phyloP scores from a whole-genome alignment of 768 basidiomycete species.

The Crepidotus variabilis region DNA sequence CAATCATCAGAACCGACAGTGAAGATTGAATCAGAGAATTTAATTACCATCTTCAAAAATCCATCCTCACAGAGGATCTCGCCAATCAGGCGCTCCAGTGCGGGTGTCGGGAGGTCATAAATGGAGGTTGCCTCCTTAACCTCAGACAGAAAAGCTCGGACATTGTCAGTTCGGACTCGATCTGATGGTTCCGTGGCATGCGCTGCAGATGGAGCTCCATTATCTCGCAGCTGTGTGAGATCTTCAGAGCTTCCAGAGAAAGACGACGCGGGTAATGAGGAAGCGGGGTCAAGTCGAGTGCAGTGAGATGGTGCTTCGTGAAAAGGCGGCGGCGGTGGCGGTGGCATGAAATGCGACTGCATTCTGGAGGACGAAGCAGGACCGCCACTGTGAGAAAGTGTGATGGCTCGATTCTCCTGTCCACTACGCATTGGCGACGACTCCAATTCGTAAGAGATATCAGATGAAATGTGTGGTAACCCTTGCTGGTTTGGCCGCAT shows the following conservation, averaged over 20 bases:
- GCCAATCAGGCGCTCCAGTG: slow-evolving; percentile 55
- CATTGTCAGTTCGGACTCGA: neutral
- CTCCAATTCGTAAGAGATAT: neutral
- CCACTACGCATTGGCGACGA: neutral
- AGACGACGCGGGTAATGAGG: neutral
- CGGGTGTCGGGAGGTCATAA: slow-evolving; percentile 47
- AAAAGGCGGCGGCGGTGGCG: slow-evolving; percentile 1
- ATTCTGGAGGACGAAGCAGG: neutral
- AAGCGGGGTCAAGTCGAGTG: neutral
- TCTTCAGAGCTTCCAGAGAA: slow-evolving; percentile 1
- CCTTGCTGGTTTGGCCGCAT: neutral
- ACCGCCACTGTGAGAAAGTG: neutral
- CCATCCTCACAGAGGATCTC: slow-evolving; percentile 72
- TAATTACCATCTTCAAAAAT: slow-evolving; percentile 67
- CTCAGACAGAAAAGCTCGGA: slow-evolving; percentile 28
- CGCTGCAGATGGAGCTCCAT: neutral
- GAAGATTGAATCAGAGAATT: neutral
- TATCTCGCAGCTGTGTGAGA: neutral
- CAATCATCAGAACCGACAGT: neutral
- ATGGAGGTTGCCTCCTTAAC: slow-evolving; percentile 43
- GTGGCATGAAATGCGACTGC: neutral
- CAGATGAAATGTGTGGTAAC: neutral
- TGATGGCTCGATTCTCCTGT: neutral
- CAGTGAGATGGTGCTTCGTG: neutral
- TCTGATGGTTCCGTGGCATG: neutral